Evolutionary conservation across 768 basidiomycete species (phyloP).

Genomic region (Collybia sordida): DNA sequence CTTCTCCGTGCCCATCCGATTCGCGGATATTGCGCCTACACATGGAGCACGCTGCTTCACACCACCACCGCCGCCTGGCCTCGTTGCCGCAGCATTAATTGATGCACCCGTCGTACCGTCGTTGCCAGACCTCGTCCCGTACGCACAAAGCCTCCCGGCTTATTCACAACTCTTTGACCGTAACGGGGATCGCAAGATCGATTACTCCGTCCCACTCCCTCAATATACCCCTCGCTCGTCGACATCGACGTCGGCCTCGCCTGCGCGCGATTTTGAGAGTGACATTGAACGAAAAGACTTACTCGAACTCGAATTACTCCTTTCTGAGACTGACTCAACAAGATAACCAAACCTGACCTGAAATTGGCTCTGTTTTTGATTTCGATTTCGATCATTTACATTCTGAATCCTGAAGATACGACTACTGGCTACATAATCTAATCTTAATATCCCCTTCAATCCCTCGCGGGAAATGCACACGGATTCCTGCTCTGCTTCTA

Average conservation of each 20-base stretch:
- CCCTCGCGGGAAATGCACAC: no score
- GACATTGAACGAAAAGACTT: slow-evolving; percentile 1
- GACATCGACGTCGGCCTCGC: slow-evolving; percentile 4
- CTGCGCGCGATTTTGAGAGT: slow-evolving; percentile 3
- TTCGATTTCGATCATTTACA: no score
- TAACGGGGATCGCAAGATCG: slow-evolving; percentile 73
- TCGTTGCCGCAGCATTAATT: background rate
- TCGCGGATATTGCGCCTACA: slow-evolving; percentile 41
- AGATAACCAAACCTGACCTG: background rate
- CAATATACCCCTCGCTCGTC: slow-evolving; percentile 50
- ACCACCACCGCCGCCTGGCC: slow-evolving; percentile 12
- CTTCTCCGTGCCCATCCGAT: slow-evolving; percentile 51
- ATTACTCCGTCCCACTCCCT: slow-evolving; percentile 63
- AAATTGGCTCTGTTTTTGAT: no score
- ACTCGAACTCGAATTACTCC: slow-evolving; percentile 4
- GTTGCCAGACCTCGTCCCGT: slow-evolving; percentile 16
- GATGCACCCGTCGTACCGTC: slow-evolving; percentile 10
- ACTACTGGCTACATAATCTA: no score
- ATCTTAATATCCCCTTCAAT: background rate
- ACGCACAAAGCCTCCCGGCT: slow-evolving; percentile 50
- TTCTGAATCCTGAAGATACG: no score
- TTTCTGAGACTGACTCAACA: background rate
- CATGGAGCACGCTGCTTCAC: slow-evolving; percentile 11
- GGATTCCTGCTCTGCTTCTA: no score
- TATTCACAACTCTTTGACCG: slow-evolving; percentile 78